Evolutionary conservation across 306 rosid genomes (phyloP).

Genomic region (Lagenaria siceraria): DNA sequence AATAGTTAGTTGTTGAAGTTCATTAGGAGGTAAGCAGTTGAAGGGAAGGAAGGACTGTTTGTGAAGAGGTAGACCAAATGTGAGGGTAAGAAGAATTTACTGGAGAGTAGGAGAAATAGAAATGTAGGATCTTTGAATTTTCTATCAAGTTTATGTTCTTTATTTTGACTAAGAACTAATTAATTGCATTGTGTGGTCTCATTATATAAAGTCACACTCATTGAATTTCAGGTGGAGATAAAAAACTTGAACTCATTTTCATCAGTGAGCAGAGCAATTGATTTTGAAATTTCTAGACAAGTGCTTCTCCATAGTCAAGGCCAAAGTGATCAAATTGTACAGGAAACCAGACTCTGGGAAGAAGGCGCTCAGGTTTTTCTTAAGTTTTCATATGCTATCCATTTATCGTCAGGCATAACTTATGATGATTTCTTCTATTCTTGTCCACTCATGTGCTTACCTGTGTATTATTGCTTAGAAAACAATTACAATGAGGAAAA

Average conservation of each 20-base stretch:
- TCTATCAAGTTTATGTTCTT: background rate
- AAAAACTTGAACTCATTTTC: slow-evolving; percentile 86
- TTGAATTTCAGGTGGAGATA: slow-evolving; percentile 73
- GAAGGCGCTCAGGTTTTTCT: slow-evolving; percentile 77
- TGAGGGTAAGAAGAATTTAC: background rate
- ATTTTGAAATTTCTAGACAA: slow-evolving; percentile 87
- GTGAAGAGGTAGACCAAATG: background rate
- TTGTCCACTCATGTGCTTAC: slow-evolving; percentile 15
- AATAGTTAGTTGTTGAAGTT: background rate
- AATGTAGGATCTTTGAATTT: background rate
- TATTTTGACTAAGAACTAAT: background rate
- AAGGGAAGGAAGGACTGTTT: background rate
- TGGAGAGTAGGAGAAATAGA: background rate
- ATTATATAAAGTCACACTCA: slow-evolving; percentile 1
- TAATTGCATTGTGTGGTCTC: background rate
- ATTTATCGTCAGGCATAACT: slow-evolving; percentile 3
- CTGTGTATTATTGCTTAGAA: slow-evolving; percentile 32
- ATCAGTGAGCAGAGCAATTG: slow-evolving; percentile 70
- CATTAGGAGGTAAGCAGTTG: background rate
- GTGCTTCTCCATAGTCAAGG: slow-evolving; percentile 67
- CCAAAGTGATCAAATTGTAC: slow-evolving; percentile 61
- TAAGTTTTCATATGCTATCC: slow-evolving; percentile 8
- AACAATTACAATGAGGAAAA: slow-evolving; percentile 93
- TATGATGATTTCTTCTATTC: background rate
- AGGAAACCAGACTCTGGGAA: slow-evolving; percentile 92